A percentile compares a stretch with the other conserved stretches of the same genome.
Conservation (phyloP, 2,329 filamentous ascomycete genomes). For the Exophiala viscosa region DNA sequence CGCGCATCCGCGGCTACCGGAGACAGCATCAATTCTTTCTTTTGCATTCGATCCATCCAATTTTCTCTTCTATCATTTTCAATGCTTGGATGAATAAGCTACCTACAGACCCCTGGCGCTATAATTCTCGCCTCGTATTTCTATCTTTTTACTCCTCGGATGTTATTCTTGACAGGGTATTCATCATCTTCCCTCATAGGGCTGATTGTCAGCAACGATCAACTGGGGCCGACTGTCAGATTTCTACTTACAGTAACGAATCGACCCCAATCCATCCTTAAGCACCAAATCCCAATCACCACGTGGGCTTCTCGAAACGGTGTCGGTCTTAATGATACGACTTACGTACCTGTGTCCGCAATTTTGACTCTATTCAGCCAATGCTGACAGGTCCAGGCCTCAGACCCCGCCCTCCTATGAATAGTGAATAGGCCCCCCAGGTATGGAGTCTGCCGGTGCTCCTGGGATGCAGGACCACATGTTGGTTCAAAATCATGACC, state of each 20-base stretch:
- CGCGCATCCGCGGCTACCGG: neutral
- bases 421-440: conserved; percentile 6
- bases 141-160: too few relatives aligned
- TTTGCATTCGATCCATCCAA: neutral
- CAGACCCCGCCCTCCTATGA: neutral
- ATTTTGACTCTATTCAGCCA: too few relatives aligned
- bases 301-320: too few relatives aligned
- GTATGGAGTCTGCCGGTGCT: conserved; percentile 18
- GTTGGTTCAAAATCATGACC: conserved; percentile 11
- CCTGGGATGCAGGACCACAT: conserved; percentile 11
- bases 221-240: neutral
- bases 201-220: too few relatives aligned
- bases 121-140: too few relatives aligned
- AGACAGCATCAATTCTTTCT: conserved; percentile 1
- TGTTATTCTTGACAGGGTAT: too few relatives aligned
- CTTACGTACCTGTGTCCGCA: too few relatives aligned
- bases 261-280: neutral
- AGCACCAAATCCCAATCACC: neutral
- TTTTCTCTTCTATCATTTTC: neutral
- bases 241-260: neutral
- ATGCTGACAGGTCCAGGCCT: neutral
- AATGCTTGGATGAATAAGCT: neutral
- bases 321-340: too few relatives aligned
- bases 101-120: too few relatives aligned
- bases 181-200: too few relatives aligned